phyloP scores from a whole-genome alignment of 2,329 filamentous ascomycete genomes.

The Arthrinium phaeospermum region DNA sequence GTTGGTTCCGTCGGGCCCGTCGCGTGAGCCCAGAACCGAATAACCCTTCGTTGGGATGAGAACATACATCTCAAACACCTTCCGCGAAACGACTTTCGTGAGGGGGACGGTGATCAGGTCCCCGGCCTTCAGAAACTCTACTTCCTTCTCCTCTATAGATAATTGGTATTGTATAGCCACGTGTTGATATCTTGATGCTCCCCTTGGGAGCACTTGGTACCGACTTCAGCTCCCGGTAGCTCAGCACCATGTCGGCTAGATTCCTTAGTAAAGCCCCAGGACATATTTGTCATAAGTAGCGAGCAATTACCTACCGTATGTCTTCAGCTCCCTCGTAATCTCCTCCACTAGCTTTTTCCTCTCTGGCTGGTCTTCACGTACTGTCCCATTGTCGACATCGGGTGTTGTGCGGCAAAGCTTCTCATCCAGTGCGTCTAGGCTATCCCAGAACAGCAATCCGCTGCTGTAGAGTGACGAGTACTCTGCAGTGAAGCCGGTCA shows the following conservation, averaged over 20 bases:
- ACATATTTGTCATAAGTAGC: too few species aligned
- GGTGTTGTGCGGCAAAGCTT: neutral
- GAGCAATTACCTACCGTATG: neutral
- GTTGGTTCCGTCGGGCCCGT: neutral
- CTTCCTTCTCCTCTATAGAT: neutral
- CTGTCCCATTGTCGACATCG: slow-evolving; percentile 11
- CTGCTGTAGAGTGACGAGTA: neutral
- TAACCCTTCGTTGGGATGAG: neutral
- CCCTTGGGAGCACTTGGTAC: neutral
- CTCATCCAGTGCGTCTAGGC: neutral
- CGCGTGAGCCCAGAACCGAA: neutral
- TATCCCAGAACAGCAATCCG: slow-evolving; percentile 8
- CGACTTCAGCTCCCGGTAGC: neutral
- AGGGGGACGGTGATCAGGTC: neutral
- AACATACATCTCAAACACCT: neutral
- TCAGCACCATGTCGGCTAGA: neutral
- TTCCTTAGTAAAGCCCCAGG: neutral
- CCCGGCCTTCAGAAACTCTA: neutral
- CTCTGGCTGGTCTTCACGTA: neutral
- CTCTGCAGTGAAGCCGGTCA: neutral
- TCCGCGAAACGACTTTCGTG: neutral
- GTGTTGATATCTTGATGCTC: slow-evolving; percentile 13
- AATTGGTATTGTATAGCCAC: slow-evolving; percentile 1
- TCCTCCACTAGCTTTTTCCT: neutral
- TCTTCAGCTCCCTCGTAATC: neutral